phyloP scores from a whole-genome alignment of 208 protist species.

The Trypanosoma theileri region DNA sequence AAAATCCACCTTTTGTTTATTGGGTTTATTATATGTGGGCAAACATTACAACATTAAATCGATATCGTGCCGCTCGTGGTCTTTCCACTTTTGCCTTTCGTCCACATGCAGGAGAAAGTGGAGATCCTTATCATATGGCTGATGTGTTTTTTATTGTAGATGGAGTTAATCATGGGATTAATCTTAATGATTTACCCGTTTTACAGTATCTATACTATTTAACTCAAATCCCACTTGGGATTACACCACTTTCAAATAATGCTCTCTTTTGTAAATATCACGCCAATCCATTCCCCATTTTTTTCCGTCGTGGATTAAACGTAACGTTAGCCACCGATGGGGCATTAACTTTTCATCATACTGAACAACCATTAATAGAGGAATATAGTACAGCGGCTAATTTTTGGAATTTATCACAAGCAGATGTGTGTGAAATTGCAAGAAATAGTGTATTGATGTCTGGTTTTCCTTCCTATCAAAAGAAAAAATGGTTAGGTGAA shows the following conservation, averaged over 20 bases:
- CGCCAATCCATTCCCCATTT: conserved; percentile 93
- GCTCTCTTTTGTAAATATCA: conserved; percentile 96
- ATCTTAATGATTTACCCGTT: conserved; percentile 87
- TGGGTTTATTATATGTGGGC: conserved; percentile 97
- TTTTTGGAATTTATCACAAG: conserved; percentile 78
- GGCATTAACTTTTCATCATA: conserved; percentile 96
- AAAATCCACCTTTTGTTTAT: conserved; percentile 91
- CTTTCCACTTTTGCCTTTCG: conserved; percentile 94
- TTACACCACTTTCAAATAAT: conserved; percentile 99
- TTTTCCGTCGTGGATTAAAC: conserved; percentile 95
- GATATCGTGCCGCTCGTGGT: conserved; percentile 72
- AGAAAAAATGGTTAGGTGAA: conserved; percentile 69
- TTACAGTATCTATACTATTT: conserved; percentile 99
- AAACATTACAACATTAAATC: conserved; percentile 97
- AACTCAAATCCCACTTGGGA: conserved; percentile 95
- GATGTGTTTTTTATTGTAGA: conserved; percentile 86
- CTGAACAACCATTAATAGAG: conserved; percentile 90
- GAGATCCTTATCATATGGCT: conserved; percentile 86
- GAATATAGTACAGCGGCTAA: conserved; percentile 89
- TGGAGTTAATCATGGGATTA: conserved; percentile 97
- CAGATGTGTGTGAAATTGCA: conserved; percentile 86
- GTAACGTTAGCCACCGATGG: conserved; percentile 96
- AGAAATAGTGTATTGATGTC: conserved; percentile 73
- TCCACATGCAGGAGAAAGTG: conserved; percentile 96
- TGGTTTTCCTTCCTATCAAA: conserved; percentile 68